Evolutionary conservation across 139 green algal species (phyloP).

Genomic region (Picochlorum sp.): DNA sequence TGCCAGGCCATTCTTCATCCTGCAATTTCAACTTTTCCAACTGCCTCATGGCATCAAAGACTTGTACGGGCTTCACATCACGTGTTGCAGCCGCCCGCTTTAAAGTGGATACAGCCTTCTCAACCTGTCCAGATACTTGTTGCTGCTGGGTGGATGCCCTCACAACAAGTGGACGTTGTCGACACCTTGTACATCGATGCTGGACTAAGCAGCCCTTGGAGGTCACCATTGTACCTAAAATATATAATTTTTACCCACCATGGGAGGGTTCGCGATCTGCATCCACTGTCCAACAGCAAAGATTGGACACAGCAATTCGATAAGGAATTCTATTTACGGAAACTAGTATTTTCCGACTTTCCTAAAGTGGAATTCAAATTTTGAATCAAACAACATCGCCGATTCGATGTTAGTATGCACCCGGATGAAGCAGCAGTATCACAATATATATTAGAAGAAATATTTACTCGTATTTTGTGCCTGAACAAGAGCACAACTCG

Average conservation of each 20-base stretch:
- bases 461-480: too few relatives aligned
- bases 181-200: background rate
- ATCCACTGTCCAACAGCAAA: too few relatives aligned
- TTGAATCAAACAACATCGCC: background rate
- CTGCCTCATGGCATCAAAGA: slow-evolving; percentile 16
- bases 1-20: slow-evolving; percentile 15
- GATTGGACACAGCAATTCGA: too few relatives aligned
- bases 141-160: background rate
- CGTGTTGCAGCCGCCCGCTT: background rate
- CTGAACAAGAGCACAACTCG: too few relatives aligned
- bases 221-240: background rate
- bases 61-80: slow-evolving; percentile 12
- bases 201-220: background rate
- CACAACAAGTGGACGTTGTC: background rate
- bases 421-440: background rate
- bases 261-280: too few relatives aligned
- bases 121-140: background rate
- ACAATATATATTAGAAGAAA: too few relatives aligned
- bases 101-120: slow-evolving; percentile 7
- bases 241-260: background rate
- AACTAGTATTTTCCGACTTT: background rate
- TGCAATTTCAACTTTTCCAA: slow-evolving; percentile 30
- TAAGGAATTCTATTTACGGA: too few relatives aligned
- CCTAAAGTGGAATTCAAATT: slow-evolving; percentile 5
- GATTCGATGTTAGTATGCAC: background rate